Base-by-base conservation (phyloP, 176 grass and related monocot genomes). In the Rhipidocladum racemiflorum region DNA sequence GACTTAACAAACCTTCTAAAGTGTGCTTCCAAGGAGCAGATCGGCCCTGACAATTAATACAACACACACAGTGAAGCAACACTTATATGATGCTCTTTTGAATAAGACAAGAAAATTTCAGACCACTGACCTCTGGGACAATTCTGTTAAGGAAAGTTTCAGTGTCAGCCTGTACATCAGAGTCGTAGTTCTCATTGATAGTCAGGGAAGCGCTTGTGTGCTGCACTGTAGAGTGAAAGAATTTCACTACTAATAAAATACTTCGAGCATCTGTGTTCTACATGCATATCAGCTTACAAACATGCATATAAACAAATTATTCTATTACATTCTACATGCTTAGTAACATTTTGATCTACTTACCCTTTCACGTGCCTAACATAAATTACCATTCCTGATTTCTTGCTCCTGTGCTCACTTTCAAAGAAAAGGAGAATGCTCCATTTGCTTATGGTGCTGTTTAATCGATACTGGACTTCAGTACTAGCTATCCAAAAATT, bases 11-110 rank as follows among this genome's bases (percentile, higher is more conserved):
- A 93, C 96, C 96, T 95, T 98, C 96, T 59, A 98, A 35, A 82
- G 92, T 98, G 68, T 98, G 96, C 69, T 85, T 98, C 96, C 96
- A 98, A 25, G 91, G 96, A 90, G 96, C 96, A 91, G 89, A 90
- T 21, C 61, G 81, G 13, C 96, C 96, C 96, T 98, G 73, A 35
- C 65, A 84, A 65, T 68, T 43, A 43, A 46, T 46, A 59, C 74
- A 65, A n/a, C 67, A 86, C 15, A 70, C 13, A 49, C 17, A 73
- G 35, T 67, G 21, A 91, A 56, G 28, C 23, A 80, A 44, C 32
- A 84, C 49, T 73, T 57, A 7, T 55, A 65, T 9, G 18, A 3
- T 85, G 20, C 17, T 38, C 25, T 71, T 77, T 61, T 38, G 39
- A 85, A 65, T 24, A 63, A 71, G 50, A 61, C 20, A 68, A 57